phyloP scores from a whole-genome alignment of 2,329 filamentous ascomycete species.

The Lasiodiplodia sp. region DNA sequence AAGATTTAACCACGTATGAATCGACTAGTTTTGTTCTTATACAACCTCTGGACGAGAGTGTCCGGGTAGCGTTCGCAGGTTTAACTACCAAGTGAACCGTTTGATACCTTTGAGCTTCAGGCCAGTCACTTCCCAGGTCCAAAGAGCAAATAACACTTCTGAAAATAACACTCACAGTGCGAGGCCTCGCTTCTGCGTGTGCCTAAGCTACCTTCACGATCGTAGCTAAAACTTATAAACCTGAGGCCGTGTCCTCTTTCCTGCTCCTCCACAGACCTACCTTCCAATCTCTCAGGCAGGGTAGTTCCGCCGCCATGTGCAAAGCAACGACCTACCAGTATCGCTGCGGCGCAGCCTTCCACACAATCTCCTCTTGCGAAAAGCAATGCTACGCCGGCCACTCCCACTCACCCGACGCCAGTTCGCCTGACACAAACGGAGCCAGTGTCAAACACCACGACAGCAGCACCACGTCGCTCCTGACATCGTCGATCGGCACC shows the following conservation, averaged over 20 bases:
- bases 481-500: not conserved
- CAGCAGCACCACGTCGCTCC: not conserved
- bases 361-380: not conserved
- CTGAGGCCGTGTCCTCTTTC: not conserved
- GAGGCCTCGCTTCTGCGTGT: not conserved
- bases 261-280: not conserved
- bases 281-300: not conserved
- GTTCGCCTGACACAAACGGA: not conserved
- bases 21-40: not conserved
- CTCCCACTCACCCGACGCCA: not conserved
- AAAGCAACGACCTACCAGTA: constrained; percentile 1
- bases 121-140: not conserved
- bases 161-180: not conserved
- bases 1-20: not conserved
- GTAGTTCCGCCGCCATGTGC: not conserved
- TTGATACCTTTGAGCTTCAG: not conserved
- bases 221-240: not conserved
- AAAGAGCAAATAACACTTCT: not conserved
- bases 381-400: not conserved
- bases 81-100: not conserved
- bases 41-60: not conserved
- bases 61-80: not conserved
- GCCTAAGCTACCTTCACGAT: not conserved
- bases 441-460: not conserved
- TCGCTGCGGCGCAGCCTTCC: not conserved